Evolutionary conservation across 805 yeast species (phyloP).

Genomic region (Candida coleopterorum): DNA sequence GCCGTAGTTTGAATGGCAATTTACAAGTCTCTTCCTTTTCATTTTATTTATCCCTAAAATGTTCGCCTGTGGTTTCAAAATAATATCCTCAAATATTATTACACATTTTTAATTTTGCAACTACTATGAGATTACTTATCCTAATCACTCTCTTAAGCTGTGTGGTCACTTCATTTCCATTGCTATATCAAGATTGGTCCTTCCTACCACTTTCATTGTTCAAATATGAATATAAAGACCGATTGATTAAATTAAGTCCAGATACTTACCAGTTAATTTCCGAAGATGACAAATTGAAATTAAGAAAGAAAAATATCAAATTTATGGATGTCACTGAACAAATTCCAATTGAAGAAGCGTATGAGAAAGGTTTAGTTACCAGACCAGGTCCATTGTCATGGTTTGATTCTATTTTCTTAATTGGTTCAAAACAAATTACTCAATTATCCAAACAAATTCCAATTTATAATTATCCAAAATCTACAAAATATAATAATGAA

Average conservation of each 20-base stretch:
- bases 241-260: conserved; percentile 35
- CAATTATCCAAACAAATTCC: conserved; percentile 23
- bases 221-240: conserved; percentile 7
- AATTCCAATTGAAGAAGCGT: conserved; percentile 34
- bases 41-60: too few species aligned
- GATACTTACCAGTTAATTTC: conserved; percentile 25
- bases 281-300: conserved; percentile 31
- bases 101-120: too few species aligned
- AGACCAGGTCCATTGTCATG: conserved; percentile 9
- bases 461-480: conserved; percentile 49
- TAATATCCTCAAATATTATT: too few species aligned
- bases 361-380: conserved; percentile 18
- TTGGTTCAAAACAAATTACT: conserved; percentile 24
- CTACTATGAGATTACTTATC: conserved; percentile 5
- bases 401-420: conserved; percentile 12
- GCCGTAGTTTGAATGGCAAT: too few species aligned
- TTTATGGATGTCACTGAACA: conserved; percentile 63
- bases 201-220: not conserved
- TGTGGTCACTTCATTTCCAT: conserved; percentile 6
- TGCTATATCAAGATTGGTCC: conserved; percentile 6
- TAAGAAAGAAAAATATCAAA: conserved; percentile 40
- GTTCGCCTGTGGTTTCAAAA: too few species aligned
- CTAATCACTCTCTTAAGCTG: conserved; percentile 4
- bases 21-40: too few species aligned
- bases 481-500: conserved; percentile 27